phyloP scores from a whole-genome alignment of 2,329 filamentous ascomycete species.

The Cytospora leucostoma region DNA sequence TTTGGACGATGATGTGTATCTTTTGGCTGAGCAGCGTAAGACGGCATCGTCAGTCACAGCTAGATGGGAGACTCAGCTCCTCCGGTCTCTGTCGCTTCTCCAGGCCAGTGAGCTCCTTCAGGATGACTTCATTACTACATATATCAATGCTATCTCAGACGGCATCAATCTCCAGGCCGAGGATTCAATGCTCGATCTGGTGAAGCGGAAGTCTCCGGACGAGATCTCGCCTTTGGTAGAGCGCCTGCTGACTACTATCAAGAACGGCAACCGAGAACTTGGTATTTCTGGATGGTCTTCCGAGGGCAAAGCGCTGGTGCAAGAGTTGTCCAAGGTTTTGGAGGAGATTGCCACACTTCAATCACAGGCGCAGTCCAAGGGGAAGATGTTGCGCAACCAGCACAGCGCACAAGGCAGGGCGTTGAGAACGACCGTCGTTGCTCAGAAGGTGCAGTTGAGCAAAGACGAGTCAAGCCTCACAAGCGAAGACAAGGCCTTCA shows the following conservation, averaged over 20 bases:
- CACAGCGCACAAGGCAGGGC: conserved; percentile 72
- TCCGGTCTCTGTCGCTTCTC: conserved; percentile 53
- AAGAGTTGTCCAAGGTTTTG: conserved; percentile 39
- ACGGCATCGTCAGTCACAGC: conserved; percentile 22
- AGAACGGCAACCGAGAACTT: conserved; percentile 41
- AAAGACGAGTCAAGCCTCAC: conserved; percentile 72
- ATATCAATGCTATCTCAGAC: conserved; percentile 60
- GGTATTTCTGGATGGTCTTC: conserved; percentile 40
- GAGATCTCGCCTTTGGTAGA: conserved; percentile 46
- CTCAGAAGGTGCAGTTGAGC: conserved; percentile 78
- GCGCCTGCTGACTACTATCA: conserved; percentile 43
- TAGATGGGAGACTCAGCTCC: conserved; percentile 43
- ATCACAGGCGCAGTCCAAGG: conserved; percentile 45
- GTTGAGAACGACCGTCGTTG: conserved; percentile 75
- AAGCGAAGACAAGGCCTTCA: conserved; percentile 70
- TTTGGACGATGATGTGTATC: conserved; percentile 60
- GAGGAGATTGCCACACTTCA: conserved; percentile 50
- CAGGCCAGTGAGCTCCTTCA: conserved; percentile 41
- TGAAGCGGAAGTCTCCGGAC: conserved; percentile 62
- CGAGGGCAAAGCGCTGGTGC: conserved; percentile 28
- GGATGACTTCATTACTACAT: conserved; percentile 55
- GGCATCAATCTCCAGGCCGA: conserved; percentile 54
- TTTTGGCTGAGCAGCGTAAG: conserved; percentile 44
- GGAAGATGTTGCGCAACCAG: conserved; percentile 66
- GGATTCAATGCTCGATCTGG: conserved; percentile 55